Percentiles rank a stretch among this genome's conserved stretches.
These are phyloP conservation scores for Grigorovia transvaalensis DNA, from an alignment of 805 yeast genomes.

Conservation along the genomic window DNA sequence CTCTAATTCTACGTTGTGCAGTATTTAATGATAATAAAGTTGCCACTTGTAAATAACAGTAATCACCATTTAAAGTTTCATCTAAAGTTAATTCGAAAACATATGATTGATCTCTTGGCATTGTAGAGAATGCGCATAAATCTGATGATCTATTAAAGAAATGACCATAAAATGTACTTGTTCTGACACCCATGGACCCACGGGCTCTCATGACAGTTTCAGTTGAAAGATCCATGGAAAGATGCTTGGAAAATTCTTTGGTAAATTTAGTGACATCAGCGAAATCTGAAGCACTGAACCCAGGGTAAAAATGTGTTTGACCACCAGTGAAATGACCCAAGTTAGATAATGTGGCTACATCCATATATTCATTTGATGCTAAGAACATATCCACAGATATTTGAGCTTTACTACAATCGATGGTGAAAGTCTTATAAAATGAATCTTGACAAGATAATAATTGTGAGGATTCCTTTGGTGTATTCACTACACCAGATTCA, in stretches of 20 bases:
- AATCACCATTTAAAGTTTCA: slow-evolving; percentile 72
- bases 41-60: slow-evolving; percentile 81
- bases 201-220: slow-evolving; percentile 97
- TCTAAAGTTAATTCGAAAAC: slow-evolving; percentile 79
- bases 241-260: slow-evolving; percentile 76
- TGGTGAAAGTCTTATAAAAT: slow-evolving; percentile 90
- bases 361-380: slow-evolving; percentile 80
- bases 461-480: slow-evolving; percentile 73
- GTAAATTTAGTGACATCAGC: slow-evolving; percentile 46
- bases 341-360: slow-evolving; percentile 84
- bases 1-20: slow-evolving; percentile 93
- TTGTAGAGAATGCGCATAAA: slow-evolving; percentile 90
- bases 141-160: slow-evolving; percentile 94
- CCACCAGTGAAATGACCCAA: slow-evolving; percentile 94
- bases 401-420: slow-evolving; percentile 87
- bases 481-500: slow-evolving; percentile 55
- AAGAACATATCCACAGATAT: slow-evolving; percentile 88
- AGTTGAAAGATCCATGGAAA: slow-evolving; percentile 78
- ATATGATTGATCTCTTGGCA: slow-evolving; percentile 94
- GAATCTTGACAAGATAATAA: slow-evolving; percentile 65
- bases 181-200: slow-evolving; percentile 81
- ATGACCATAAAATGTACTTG: slow-evolving; percentile 81
- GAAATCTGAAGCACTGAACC: slow-evolving; percentile 45
- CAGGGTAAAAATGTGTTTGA: slow-evolving; percentile 92
- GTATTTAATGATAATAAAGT: slow-evolving; percentile 76